A percentile compares a stretch with the other conserved stretches of the same genome.
These are phyloP conservation scores for Amylostereum chailletii DNA, from an alignment of 1,284 basidiomycete genomes.

Conservation along the genomic window DNA sequence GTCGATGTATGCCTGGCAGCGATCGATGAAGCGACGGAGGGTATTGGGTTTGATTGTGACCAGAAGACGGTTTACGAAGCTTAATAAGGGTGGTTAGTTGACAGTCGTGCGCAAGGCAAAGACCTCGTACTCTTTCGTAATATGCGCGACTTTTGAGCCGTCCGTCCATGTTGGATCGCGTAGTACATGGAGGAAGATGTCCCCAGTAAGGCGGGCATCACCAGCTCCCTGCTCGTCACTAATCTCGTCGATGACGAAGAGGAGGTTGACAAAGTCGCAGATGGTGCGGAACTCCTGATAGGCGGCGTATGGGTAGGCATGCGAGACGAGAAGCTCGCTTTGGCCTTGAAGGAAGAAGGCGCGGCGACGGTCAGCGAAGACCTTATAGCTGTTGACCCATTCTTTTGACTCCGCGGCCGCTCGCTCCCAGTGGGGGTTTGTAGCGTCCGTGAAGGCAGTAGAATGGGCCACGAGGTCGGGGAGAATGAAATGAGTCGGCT, in stretches of 20 bases:
- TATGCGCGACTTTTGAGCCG: constrained; percentile 24
- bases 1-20: constrained; percentile 26
- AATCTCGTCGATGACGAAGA: constrained; percentile 63
- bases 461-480: constrained; percentile 48
- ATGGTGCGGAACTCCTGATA: constrained; percentile 52
- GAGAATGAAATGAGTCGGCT: constrained; percentile 34
- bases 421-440: constrained; percentile 46
- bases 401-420: constrained; percentile 45
- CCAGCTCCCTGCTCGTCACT: constrained; percentile 54
- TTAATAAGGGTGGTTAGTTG: constrained; percentile 15
- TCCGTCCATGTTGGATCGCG: constrained; percentile 25
- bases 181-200: constrained; percentile 33
- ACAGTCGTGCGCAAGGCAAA: neutral
- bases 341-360: constrained; percentile 51
- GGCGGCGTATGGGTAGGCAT: constrained; percentile 50
- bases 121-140: constrained; percentile 24
- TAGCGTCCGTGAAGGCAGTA: constrained; percentile 29
- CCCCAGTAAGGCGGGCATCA: constrained; percentile 45
- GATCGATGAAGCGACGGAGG: constrained; percentile 27
- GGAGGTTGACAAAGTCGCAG: constrained; percentile 60
- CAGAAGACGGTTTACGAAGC: constrained; percentile 43
- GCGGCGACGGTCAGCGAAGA: constrained; percentile 52
- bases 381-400: constrained; percentile 54
- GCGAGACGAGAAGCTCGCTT: constrained; percentile 46
- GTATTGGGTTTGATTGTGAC: constrained; percentile 34